Base-by-base conservation (phyloP, 176 grass and related monocot genomes). In the Musa troglodytarum region DNA sequence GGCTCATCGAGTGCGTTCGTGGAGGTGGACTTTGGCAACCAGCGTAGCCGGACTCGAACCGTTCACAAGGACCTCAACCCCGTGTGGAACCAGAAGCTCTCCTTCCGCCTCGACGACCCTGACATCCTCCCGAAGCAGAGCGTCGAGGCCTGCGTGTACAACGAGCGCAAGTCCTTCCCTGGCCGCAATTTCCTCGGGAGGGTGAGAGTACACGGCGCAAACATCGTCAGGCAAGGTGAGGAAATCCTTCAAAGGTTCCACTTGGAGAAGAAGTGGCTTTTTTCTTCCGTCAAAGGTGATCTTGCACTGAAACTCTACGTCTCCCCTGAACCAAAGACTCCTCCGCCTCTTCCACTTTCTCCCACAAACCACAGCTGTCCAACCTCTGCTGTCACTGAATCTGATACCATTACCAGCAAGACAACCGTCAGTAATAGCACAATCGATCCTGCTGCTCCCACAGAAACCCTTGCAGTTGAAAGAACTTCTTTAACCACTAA, bases 21-120 rank as follows among this genome's bases (percentile, higher is more conserved):
- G 0, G 82, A 84, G 65, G 82, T 78, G 19, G 82, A 84, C 67
- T 84, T 84, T 8, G 72, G 59, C 55, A 84, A 84, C 68, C 82
- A 84, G 61, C 57, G 77, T 6, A 65, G 49, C 23, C 26, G 76
- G 15, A 84, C 82, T 12, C 72, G 77, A 58, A 84, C 82, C 13
- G 53, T 79, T 3, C 82, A 52, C 52, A 84, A 84, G 77, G 77
- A 69, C 53, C 82, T 79, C 56, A 73, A 84, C 57, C 82, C 82
- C 21, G 71, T 50, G 15, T 84, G 82, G 82, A 84, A 84, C 82
- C 68, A 84, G 63, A 84, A 74, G 75, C 68, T 84, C 54, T 78
- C 54, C 34, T 84, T 84, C 72, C 19, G 66, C 58, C 74, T 84
- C 53, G 11, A 65, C 72, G 57, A 76, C 61, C 65, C 24, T 28